These are phyloP conservation scores for Loxodes magnus DNA, from an alignment of 73 alveolate species.

Conservation along the genomic window DNA sequence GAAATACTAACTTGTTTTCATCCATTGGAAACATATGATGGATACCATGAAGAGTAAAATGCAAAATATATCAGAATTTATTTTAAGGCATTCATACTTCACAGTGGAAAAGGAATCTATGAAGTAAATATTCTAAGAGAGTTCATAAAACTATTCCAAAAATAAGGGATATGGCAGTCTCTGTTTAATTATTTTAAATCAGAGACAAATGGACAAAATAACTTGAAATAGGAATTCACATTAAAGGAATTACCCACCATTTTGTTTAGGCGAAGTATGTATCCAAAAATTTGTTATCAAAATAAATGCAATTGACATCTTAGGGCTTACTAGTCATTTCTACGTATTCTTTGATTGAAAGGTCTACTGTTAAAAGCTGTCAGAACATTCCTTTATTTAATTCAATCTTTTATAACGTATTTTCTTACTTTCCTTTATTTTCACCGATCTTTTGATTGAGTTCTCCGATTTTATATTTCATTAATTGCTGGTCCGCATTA, in stretches of 20 bases:
- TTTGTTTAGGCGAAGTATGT: slow-evolving; percentile 34
- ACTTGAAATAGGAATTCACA: slow-evolving; percentile 40
- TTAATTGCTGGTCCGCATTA: too few relatives aligned
- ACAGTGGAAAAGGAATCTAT: slow-evolving; percentile 42
- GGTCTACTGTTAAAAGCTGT: slow-evolving; percentile 9
- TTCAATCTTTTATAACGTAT: slow-evolving; percentile 13
- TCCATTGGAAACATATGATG: slow-evolving; percentile 72
- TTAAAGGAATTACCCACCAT: slow-evolving; percentile 36
- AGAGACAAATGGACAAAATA: neutral
- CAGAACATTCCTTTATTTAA: slow-evolving; percentile 11
- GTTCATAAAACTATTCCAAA: slow-evolving; percentile 35
- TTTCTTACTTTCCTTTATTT: neutral
- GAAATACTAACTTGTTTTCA: slow-evolving; percentile 38
- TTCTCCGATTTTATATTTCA: too few relatives aligned
- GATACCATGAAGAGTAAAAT: slow-evolving; percentile 45
- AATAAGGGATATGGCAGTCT: neutral
- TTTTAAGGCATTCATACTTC: slow-evolving; percentile 33
- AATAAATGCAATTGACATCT: slow-evolving; percentile 31
- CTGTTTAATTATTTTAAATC: slow-evolving; percentile 6
- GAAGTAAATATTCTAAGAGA: slow-evolving; percentile 37
- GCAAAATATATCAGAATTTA: slow-evolving; percentile 8
- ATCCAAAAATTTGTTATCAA: slow-evolving; percentile 24
- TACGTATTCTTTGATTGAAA: slow-evolving; percentile 20
- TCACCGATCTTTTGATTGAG: too few relatives aligned
- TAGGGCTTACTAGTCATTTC: slow-evolving; percentile 45